phyloP scores from a whole-genome alignment of 805 yeast species.

The Candida suzukii region DNA sequence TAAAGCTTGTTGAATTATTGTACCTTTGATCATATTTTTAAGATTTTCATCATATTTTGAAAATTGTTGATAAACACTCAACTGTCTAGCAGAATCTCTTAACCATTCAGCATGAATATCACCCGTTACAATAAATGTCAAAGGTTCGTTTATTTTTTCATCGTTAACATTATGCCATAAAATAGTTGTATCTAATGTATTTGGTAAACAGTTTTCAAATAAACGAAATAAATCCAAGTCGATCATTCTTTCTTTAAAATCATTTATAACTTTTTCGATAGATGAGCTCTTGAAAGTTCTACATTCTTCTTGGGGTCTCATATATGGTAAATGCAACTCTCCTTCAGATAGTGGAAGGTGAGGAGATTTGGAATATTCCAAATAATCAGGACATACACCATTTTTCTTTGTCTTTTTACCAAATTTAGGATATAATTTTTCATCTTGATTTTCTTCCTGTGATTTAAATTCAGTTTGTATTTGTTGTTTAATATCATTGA shows the following conservation, averaged over 20 bases:
- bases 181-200: slow-evolving; percentile 82
- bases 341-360: slow-evolving; percentile 61
- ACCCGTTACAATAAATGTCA: slow-evolving; percentile 81
- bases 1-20: slow-evolving; percentile 71
- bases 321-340: slow-evolving; percentile 50
- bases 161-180: slow-evolving; percentile 48
- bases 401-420: not conserved
- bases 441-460: not conserved
- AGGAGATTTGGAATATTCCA: slow-evolving; percentile 43
- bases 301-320: slow-evolving; percentile 68
- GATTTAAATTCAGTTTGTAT: too few relatives aligned
- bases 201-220: slow-evolving; percentile 79
- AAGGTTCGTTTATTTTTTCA: slow-evolving; percentile 27
- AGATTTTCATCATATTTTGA: slow-evolving; percentile 43
- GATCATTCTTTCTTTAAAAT: slow-evolving; percentile 39
- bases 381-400: slow-evolving; percentile 53
- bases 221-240: slow-evolving; percentile 67
- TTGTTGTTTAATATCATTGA: too few relatives aligned
- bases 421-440: too few relatives aligned
- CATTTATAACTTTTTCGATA: slow-evolving; percentile 54
- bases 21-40: slow-evolving; percentile 57
- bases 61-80: slow-evolving; percentile 66
- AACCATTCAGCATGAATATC: slow-evolving; percentile 94
- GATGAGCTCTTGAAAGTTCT: slow-evolving; percentile 62
- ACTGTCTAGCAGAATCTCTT: slow-evolving; percentile 78